phyloP scores from a whole-genome alignment of 371 early-diverging fungal species.

The Encephalitozoon cuniculi region DNA sequence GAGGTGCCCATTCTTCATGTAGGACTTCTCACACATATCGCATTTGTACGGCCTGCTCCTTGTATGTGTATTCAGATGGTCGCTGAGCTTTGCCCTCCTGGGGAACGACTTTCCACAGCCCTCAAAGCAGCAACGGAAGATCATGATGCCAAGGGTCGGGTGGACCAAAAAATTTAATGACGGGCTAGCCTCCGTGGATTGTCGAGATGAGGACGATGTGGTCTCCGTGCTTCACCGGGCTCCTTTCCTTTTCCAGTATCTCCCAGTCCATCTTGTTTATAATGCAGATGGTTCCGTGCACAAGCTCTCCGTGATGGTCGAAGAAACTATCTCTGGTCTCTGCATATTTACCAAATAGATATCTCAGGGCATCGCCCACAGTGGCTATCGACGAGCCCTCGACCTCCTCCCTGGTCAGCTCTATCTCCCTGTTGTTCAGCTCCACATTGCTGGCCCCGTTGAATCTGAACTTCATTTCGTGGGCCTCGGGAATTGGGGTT shows the following conservation, averaged over 20 bases:
- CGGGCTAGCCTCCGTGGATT: slow-evolving; percentile 40
- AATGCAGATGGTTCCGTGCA: slow-evolving; percentile 33
- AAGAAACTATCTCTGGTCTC: slow-evolving; percentile 14
- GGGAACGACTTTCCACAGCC: slow-evolving; percentile 32
- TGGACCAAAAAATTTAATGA: slow-evolving; percentile 3
- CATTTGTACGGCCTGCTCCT: slow-evolving; percentile 18
- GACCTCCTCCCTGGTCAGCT: neutral
- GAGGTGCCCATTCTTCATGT: slow-evolving; percentile 5
- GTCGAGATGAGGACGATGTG: slow-evolving; percentile 35
- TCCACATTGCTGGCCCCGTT: slow-evolving; percentile 14
- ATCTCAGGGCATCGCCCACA: slow-evolving; percentile 13
- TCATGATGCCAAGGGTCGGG: neutral
- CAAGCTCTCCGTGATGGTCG: slow-evolving; percentile 5
- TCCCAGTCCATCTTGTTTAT: slow-evolving; percentile 44
- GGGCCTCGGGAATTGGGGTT: neutral
- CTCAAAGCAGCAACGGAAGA: slow-evolving; percentile 6
- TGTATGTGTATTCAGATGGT: slow-evolving; percentile 34
- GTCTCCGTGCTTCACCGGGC: neutral
- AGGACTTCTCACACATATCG: slow-evolving; percentile 21
- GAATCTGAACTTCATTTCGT: slow-evolving; percentile 35
- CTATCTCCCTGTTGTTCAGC: slow-evolving; percentile 17
- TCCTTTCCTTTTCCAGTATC: slow-evolving; percentile 9
- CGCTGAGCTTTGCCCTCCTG: slow-evolving; percentile 21
- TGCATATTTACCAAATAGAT: neutral
- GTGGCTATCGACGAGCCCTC: neutral